These are phyloP conservation scores for Neurospora cerealis DNA, from an alignment of 495 filamentous ascomycete genomes.

Conservation along the genomic window DNA sequence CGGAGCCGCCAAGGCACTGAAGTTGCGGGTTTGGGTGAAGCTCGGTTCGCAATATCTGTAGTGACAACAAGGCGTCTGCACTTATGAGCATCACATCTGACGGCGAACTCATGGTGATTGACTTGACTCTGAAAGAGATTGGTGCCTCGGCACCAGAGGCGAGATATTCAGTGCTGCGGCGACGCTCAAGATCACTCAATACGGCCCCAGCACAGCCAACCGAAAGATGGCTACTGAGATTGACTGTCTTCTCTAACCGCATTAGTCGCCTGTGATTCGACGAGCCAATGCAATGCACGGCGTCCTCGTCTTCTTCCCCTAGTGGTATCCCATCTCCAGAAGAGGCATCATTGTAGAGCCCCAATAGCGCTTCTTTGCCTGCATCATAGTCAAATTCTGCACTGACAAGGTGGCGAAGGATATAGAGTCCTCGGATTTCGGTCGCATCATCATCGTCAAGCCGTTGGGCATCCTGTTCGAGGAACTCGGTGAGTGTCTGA, in stretches of 20 bases:
- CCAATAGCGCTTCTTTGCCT: constrained; percentile 57
- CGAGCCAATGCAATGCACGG: constrained; percentile 38
- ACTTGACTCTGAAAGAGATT: constrained; percentile 47
- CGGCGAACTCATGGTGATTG: constrained; percentile 69
- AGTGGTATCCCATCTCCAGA: constrained; percentile 46
- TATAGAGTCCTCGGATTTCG: constrained; percentile 43
- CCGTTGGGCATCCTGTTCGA: constrained; percentile 32
- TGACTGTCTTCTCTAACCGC: constrained; percentile 61
- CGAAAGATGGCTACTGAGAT: constrained; percentile 58
- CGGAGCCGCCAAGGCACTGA: constrained; percentile 59
- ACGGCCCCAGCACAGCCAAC: constrained; percentile 79
- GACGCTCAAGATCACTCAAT: constrained; percentile 65
- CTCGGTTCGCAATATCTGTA: constrained; percentile 81
- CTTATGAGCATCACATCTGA: constrained; percentile 78
- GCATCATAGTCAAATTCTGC: constrained; percentile 68
- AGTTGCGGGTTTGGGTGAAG: constrained; percentile 77
- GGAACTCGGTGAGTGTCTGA: constrained; percentile 40
- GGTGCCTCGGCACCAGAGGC: constrained; percentile 42
- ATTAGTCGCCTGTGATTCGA: constrained; percentile 56
- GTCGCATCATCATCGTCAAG: constrained; percentile 20
- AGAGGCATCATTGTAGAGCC: constrained; percentile 40
- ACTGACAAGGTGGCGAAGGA: constrained; percentile 61
- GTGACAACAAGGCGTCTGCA: constrained; percentile 64
- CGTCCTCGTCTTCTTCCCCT: constrained; percentile 38
- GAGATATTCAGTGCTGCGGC: constrained; percentile 49